Percentiles rank a stretch among this genome's conserved stretches.
phyloP scores from a whole-genome alignment of 768 basidiomycete genomes.

The Serendipita sp. region DNA sequence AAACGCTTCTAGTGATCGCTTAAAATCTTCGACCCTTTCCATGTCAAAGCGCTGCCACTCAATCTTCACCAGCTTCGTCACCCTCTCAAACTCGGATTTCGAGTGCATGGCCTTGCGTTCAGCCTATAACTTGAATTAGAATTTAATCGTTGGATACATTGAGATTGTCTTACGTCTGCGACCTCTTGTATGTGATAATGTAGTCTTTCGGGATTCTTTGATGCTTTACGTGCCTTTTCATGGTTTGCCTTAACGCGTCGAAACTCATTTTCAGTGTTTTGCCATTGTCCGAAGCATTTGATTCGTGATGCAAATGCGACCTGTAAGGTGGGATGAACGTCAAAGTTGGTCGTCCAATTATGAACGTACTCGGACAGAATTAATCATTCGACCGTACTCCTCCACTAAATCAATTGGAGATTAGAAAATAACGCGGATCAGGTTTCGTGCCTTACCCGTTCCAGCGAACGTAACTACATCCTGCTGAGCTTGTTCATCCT shows the following conservation, averaged over 20 bases:
- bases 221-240: slow-evolving; percentile 68
- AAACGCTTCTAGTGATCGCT: slow-evolving; percentile 62
- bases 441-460: slow-evolving; percentile 30
- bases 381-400: slow-evolving; percentile 84
- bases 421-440: background rate
- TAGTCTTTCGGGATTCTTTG: slow-evolving; percentile 50
- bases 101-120: slow-evolving; percentile 72
- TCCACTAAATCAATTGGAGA: slow-evolving; percentile 32
- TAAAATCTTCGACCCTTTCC: slow-evolving; percentile 89
- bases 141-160: background rate
- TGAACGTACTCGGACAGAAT: slow-evolving; percentile 58
- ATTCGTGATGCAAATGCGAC: slow-evolving; percentile 78
- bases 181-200: slow-evolving; percentile 63
- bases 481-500: slow-evolving; percentile 58
- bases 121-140: slow-evolving; percentile 31
- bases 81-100: slow-evolving; percentile 77
- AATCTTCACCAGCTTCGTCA: slow-evolving; percentile 71
- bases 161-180: slow-evolving; percentile 43
- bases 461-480: slow-evolving; percentile 70
- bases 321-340: slow-evolving; percentile 22
- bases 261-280: slow-evolving; percentile 58
- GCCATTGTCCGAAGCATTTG: slow-evolving; percentile 67
- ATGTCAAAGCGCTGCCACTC: slow-evolving; percentile 86
- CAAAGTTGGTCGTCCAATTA: background rate
- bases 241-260: slow-evolving; percentile 56